A percentile compares a stretch with the other conserved stretches of the same genome.
phyloP scores from a whole-genome alignment of 257 asterid species.

The Scutellaria baicalensis region DNA sequence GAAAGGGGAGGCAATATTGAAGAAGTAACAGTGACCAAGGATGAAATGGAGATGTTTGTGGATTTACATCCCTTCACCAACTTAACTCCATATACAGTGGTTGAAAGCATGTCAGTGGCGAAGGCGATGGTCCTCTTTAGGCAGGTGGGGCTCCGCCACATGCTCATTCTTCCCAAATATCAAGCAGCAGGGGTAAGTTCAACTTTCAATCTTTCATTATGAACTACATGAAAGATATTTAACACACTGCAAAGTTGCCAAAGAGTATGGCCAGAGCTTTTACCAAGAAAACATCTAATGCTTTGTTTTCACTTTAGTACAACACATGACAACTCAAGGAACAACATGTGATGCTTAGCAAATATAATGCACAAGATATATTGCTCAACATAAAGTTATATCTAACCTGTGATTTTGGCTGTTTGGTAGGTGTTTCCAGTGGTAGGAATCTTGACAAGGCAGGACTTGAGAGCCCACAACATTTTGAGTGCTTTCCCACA shows the following conservation, averaged over 20 bases:
- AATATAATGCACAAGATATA: neutral
- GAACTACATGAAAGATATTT: neutral
- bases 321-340: neutral
- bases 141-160: conserved; percentile 79
- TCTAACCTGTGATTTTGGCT: conserved; percentile 26
- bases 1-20: conserved; percentile 69
- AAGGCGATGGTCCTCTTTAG: conserved; percentile 86
- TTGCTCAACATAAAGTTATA: neutral
- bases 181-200: conserved; percentile 74
- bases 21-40: conserved; percentile 46
- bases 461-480: conserved; percentile 82
- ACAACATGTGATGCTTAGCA: neutral
- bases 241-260: neutral
- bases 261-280: neutral
- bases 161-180: conserved; percentile 74
- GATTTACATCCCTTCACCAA: conserved; percentile 78
- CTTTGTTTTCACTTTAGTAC: neutral
- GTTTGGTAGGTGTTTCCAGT: conserved; percentile 56
- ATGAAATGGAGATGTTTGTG: conserved; percentile 79
- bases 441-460: conserved; percentile 89
- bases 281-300: neutral
- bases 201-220: neutral
- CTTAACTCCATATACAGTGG: conserved; percentile 63
- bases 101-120: conserved; percentile 76
- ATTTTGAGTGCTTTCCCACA: conserved; percentile 68